Base-by-base conservation (phyloP, 192 early-diverging fungal species). In the Coemansia sp. region DNA sequence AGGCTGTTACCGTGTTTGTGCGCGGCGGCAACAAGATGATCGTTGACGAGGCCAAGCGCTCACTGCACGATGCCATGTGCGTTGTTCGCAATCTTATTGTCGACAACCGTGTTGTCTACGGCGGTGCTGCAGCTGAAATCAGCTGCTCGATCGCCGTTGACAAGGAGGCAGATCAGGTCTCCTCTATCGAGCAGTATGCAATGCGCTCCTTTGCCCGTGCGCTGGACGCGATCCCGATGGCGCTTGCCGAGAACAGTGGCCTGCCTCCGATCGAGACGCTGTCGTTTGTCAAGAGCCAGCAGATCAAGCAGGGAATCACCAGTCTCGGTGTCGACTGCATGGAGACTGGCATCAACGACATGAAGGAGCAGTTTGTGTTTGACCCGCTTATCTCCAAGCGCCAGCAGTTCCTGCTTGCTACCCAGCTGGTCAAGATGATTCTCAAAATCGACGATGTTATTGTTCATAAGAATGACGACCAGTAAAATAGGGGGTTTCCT, bases 21-120 rank as follows among this genome's bases (percentile, higher is more conserved):
- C 91, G 97, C 64, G 97, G 97, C 66, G 96, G 96, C 71, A 99
- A 98, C 88, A 98, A 99, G 88, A 97, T 98, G 97, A 96, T 99
- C 64, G 95, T 99, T 68, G 97, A 99, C 73, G 97, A 99, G 85
- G 97, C 97, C 68, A 96, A 98, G 85, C 90, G 97, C 48, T 94
- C 94, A 65, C 87, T 98, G 51, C 96, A 98, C 79, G 97, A 99
- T 85, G 96, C 98, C 34, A 95, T 99, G 71, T 99, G 98, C 68
- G 98, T 96, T 39, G 98, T 99, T 45, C 93, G 98, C 64, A 99
- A 98, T 77, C 85, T 99, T 68, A 88, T 99, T 38, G 81, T 89
- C 64, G 96, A 99, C 81, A 98, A 97, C 89, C 92, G 96, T 68
- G 95, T 99, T 39, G 97, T 99, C 2, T 99, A 99, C 78, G 98